These are phyloP conservation scores for Rhinocladiella similis DNA, from an alignment of 2,329 filamentous ascomycete species.

Conservation along the genomic window DNA sequence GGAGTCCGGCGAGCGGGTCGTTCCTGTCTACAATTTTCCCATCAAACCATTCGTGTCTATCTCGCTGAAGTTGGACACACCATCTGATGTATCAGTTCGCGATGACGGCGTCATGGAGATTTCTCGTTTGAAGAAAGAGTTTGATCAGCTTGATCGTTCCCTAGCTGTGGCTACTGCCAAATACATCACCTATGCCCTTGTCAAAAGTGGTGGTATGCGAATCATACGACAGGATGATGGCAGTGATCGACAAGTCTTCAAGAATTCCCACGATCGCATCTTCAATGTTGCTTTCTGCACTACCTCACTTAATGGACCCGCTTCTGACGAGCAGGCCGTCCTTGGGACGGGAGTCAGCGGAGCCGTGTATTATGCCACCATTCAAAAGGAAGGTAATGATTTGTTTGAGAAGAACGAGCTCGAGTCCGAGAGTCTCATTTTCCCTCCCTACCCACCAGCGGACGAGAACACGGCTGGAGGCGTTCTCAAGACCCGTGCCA, in stretches of 20 bases:
- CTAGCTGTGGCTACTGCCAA: conserved; percentile 84
- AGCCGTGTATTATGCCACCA: conserved; percentile 91
- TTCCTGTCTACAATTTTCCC: conserved; percentile 91
- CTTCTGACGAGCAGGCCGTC: conserved; percentile 71
- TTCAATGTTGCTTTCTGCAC: conserved; percentile 89
- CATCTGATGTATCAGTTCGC: conserved; percentile 63
- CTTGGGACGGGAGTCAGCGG: conserved; percentile 93
- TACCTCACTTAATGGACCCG: conserved; percentile 54
- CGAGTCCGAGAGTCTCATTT: conserved; percentile 82
- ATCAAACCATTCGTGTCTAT: conserved; percentile 96
- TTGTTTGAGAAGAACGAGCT: conserved; percentile 75
- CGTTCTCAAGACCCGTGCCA: conserved; percentile 91
- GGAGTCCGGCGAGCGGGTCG: conserved; percentile 61
- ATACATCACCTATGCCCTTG: conserved; percentile 93
- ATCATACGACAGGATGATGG: conserved; percentile 95
- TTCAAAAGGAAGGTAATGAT: conserved; percentile 75
- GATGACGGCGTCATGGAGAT: conserved; percentile 87
- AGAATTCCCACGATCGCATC: conserved; percentile 85
- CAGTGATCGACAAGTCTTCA: conserved; percentile 87
- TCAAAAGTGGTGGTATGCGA: conserved; percentile 86
- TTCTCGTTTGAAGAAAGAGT: conserved; percentile 92
- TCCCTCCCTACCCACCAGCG: conserved; percentile 80
- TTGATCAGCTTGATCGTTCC: conserved; percentile 94
- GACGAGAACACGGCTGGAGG: conserved; percentile 91
- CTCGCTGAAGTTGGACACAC: conserved; percentile 62